Conservation (phyloP, 2,329 filamentous ascomycete genomes). For the Aspergillus sp. region DNA sequence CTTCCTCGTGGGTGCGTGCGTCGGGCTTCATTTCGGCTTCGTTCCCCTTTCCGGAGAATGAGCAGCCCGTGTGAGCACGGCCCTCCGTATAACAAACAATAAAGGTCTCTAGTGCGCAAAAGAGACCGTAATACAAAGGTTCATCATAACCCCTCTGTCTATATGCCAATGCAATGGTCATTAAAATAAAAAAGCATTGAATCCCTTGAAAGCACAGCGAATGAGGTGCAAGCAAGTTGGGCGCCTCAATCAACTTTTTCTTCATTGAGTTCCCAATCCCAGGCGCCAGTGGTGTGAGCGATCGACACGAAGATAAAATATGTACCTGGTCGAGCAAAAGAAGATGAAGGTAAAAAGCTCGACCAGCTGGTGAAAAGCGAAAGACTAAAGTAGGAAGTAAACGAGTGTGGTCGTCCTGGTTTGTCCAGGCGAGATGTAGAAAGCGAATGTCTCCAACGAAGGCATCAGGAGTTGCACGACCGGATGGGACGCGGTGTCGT, state of each 20-base stretch:
- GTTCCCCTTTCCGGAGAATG: not conserved
- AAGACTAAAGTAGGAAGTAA: slow-evolving; percentile 36
- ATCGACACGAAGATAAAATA: slow-evolving; percentile 43
- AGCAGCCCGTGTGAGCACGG: not conserved
- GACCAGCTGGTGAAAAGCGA: slow-evolving; percentile 37
- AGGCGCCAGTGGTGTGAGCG: slow-evolving; percentile 43
- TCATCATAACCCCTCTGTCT: slow-evolving; percentile 25
- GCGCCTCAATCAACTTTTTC: slow-evolving; percentile 32
- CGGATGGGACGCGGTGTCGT: not conserved
- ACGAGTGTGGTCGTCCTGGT: slow-evolving; percentile 25
- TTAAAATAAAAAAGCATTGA: slow-evolving; percentile 27
- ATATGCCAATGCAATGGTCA: slow-evolving; percentile 40
- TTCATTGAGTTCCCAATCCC: slow-evolving; percentile 30
- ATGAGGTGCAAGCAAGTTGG: slow-evolving; percentile 37
- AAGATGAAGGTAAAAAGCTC: slow-evolving; percentile 29
- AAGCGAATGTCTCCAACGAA: slow-evolving; percentile 42
- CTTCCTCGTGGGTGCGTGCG: not conserved
- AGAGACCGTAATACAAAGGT: slow-evolving; percentile 15
- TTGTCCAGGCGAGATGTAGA: slow-evolving; percentile 28
- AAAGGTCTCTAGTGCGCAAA: slow-evolving; percentile 2
- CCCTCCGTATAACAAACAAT: not conserved
- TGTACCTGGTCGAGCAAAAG: slow-evolving; percentile 35
- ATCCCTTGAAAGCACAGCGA: slow-evolving; percentile 41
- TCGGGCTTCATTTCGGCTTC: not conserved
- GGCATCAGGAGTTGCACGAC: slow-evolving; percentile 17